phyloP scores from a whole-genome alignment of 228 moss, liverwort and hornwort species.

The Sphagnum fallax region DNA sequence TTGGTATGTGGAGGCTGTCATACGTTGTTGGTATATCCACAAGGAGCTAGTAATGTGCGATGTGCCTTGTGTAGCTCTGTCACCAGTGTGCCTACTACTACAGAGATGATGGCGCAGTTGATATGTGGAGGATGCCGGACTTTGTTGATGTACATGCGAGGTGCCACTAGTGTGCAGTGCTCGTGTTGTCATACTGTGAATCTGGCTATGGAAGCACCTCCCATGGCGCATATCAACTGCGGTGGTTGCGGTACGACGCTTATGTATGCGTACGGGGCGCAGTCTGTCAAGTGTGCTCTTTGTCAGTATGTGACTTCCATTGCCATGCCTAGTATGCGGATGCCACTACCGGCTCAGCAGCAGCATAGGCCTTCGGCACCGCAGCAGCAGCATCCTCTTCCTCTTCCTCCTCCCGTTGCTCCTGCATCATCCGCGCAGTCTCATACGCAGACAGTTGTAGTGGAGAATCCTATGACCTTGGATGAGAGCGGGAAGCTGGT shows the following conservation, averaged over 20 bases:
- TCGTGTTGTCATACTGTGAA: conserved; percentile 69
- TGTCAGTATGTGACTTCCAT: conserved; percentile 81
- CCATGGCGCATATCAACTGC: conserved; percentile 60
- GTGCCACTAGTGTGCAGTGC: conserved; percentile 86
- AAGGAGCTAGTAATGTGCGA: conserved; percentile 83
- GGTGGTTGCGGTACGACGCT: conserved; percentile 63
- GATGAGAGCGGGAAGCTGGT: conserved; percentile 56
- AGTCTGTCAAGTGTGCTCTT: conserved; percentile 71
- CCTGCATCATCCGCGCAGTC: conserved; percentile 9
- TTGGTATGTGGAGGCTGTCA: conserved; percentile 86
- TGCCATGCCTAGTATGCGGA: conserved; percentile 33
- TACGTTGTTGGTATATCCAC: conserved; percentile 73
- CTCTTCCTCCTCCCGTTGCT: not conserved
- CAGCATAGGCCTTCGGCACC: conserved; percentile 13
- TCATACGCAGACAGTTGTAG: conserved; percentile 42
- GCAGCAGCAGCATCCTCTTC: not conserved
- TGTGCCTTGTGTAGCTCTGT: conserved; percentile 90
- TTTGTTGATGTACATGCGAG: conserved; percentile 87
- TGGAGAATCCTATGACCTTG: conserved; percentile 57
- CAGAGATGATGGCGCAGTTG: conserved; percentile 47
- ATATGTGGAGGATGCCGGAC: conserved; percentile 80
- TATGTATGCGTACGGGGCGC: conserved; percentile 62
- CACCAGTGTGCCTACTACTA: conserved; percentile 60
- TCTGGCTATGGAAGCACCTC: conserved; percentile 49
- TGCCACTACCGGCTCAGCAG: conserved; percentile 21